Percentiles rank a stretch among this genome's conserved stretches.
Evolutionary conservation across 2,329 filamentous ascomycete genomes (phyloP).

Genomic region (Nemania sp.): DNA sequence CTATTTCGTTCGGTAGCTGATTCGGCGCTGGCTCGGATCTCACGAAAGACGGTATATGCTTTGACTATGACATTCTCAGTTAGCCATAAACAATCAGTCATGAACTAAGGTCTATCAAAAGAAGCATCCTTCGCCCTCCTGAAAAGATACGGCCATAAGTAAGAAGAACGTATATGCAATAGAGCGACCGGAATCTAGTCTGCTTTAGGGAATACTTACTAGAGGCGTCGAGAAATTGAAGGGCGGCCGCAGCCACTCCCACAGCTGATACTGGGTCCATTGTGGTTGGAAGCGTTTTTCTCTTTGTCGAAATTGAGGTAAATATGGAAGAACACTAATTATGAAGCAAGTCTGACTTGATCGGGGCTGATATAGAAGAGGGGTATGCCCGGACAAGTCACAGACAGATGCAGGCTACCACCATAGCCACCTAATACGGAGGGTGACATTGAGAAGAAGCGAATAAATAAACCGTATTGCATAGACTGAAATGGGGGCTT

Average conservation of each 20-base stretch:
- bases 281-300: neutral
- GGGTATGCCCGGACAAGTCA: neutral
- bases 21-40: slow-evolving; percentile 22
- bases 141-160: neutral
- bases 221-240: slow-evolving; percentile 33
- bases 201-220: slow-evolving; percentile 7
- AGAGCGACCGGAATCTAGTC: neutral
- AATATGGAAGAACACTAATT: neutral
- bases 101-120: too few species aligned
- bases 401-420: neutral
- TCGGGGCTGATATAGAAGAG: neutral
- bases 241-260: slow-evolving; percentile 34
- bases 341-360: neutral
- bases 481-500: too few species aligned
- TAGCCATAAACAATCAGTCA: slow-evolving; percentile 3
- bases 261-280: slow-evolving; percentile 34
- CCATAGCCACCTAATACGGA: too few species aligned
- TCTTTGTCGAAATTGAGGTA: neutral
- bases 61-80: slow-evolving; percentile 22
- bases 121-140: neutral
- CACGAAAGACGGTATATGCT: slow-evolving; percentile 19
- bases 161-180: neutral
- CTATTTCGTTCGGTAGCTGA: slow-evolving; percentile 30
- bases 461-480: too few species aligned
- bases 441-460: too few species aligned